Evolutionary conservation across 805 yeast genomes (phyloP).

Genomic region (Yarrowia sp.): DNA sequence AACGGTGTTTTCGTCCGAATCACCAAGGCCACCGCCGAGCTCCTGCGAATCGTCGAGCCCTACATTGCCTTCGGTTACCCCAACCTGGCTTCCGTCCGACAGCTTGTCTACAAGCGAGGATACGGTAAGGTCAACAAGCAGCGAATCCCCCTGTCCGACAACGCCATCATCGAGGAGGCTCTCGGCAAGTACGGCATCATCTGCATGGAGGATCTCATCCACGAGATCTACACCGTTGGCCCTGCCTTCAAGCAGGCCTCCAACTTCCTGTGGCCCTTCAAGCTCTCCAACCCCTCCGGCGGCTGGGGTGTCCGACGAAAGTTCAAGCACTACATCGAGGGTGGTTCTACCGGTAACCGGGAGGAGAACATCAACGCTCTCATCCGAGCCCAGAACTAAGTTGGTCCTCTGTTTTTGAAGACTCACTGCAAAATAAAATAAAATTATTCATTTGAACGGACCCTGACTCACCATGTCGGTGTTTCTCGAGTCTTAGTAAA

Average conservation of each 20-base stretch:
- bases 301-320: slow-evolving; percentile 83
- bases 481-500: neutral
- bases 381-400: slow-evolving; percentile 73
- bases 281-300: slow-evolving; percentile 81
- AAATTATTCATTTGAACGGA: slow-evolving; percentile 37
- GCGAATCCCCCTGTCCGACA: slow-evolving; percentile 74
- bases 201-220: slow-evolving; percentile 78
- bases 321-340: slow-evolving; percentile 84
- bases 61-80: slow-evolving; percentile 86
- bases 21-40: slow-evolving; percentile 80
- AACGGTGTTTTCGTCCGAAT: slow-evolving; percentile 80
- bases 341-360: slow-evolving; percentile 86
- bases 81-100: slow-evolving; percentile 72
- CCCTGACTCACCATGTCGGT: neutral
- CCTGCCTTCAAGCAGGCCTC: slow-evolving; percentile 85
- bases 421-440: slow-evolving; percentile 19
- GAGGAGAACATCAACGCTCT: slow-evolving; percentile 78
- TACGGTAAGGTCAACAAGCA: slow-evolving; percentile 82
- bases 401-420: neutral
- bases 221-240: slow-evolving; percentile 83
- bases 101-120: slow-evolving; percentile 83
- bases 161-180: slow-evolving; percentile 71
- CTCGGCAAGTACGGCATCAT: slow-evolving; percentile 78
- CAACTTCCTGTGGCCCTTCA: slow-evolving; percentile 88
- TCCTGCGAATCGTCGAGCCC: slow-evolving; percentile 79